These are phyloP conservation scores for Amesomyces nigricolor DNA, from an alignment of 2,329 filamentous ascomycete species.

Conservation along the genomic window DNA sequence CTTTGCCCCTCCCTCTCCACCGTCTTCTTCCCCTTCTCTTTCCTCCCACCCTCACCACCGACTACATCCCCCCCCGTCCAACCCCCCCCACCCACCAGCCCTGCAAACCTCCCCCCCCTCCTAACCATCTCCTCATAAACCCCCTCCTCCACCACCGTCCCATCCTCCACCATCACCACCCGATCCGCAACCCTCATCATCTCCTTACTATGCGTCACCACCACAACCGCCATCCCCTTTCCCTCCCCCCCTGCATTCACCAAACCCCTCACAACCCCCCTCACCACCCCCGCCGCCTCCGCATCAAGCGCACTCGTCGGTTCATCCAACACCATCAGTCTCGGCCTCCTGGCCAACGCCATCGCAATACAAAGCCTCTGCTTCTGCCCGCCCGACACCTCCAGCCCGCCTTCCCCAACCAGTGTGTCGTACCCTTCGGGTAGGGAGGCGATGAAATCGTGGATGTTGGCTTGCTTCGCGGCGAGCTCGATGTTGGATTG, in stretches of 20 bases:
- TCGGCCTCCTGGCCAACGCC: constrained; percentile 65
- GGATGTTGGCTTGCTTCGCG: constrained; percentile 58
- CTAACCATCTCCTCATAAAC: constrained; percentile 55
- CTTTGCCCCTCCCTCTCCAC: constrained; percentile 9
- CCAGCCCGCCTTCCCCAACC: constrained; percentile 70
- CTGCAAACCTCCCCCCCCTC: constrained; percentile 41
- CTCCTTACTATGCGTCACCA: constrained; percentile 75
- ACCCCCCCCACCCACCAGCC: constrained; percentile 38
- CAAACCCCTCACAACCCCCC: constrained; percentile 55
- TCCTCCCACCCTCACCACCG: neutral
- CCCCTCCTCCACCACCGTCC: constrained; percentile 62
- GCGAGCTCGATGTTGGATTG: constrained; percentile 43
- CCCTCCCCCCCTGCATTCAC: constrained; percentile 27
- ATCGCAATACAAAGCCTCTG: constrained; percentile 78
- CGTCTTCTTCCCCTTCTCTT: neutral
- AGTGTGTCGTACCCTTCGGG: constrained; percentile 65
- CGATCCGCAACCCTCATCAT: constrained; percentile 81
- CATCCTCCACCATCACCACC: constrained; percentile 66
- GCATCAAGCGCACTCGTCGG: constrained; percentile 76
- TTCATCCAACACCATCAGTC: constrained; percentile 77
- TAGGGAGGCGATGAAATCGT: constrained; percentile 70
- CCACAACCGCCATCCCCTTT: constrained; percentile 59
- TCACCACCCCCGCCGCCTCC: constrained; percentile 58
- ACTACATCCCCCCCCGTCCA: constrained; percentile 14
- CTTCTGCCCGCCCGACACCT: constrained; percentile 73